phyloP scores from a whole-genome alignment of 1,284 basidiomycete genomes.

The Grifola frondosa region DNA sequence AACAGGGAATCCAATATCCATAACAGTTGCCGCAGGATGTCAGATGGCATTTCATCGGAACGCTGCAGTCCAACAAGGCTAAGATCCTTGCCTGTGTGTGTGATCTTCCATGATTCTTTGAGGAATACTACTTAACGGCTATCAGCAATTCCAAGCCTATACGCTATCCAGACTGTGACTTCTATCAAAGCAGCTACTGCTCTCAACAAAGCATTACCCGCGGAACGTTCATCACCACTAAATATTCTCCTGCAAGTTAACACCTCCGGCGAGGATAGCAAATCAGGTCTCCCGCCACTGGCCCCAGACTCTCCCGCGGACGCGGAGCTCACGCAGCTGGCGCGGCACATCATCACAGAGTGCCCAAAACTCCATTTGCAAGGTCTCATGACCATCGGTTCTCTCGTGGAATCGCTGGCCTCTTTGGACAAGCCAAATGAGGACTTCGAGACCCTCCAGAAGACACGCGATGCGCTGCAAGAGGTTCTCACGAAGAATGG shows the following conservation, averaged over 20 bases:
- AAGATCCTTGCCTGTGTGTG: conserved; percentile 83
- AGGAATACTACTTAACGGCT: conserved; percentile 9
- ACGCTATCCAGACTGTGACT: conserved; percentile 89
- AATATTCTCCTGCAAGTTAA: conserved; percentile 92
- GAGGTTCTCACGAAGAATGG: conserved; percentile 40
- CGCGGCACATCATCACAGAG: conserved; percentile 64
- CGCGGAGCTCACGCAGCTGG: conserved; percentile 65
- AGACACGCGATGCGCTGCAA: conserved; percentile 61
- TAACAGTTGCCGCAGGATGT: conserved; percentile 78
- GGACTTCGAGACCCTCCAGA: conserved; percentile 77
- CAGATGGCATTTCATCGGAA: conserved; percentile 97
- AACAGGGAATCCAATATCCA: not conserved
- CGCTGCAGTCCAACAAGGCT: conserved; percentile 93
- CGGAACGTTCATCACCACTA: conserved; percentile 49
- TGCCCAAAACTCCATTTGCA: conserved; percentile 79
- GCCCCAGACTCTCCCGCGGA: conserved; percentile 21
- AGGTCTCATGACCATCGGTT: conserved; percentile 97
- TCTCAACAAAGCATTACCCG: conserved; percentile 76
- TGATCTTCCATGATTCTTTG: conserved; percentile 7
- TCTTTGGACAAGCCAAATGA: conserved; percentile 64
- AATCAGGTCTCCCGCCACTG: conserved; percentile 82
- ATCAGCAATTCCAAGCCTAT: conserved; percentile 85
- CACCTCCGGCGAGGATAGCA: conserved; percentile 88
- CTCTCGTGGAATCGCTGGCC: conserved; percentile 69
- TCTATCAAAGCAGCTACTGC: conserved; percentile 82